Percentiles rank a stretch among this genome's conserved stretches.
Conservation (phyloP, 148 eudicot genomes). For the Chenopodium album region DNA sequence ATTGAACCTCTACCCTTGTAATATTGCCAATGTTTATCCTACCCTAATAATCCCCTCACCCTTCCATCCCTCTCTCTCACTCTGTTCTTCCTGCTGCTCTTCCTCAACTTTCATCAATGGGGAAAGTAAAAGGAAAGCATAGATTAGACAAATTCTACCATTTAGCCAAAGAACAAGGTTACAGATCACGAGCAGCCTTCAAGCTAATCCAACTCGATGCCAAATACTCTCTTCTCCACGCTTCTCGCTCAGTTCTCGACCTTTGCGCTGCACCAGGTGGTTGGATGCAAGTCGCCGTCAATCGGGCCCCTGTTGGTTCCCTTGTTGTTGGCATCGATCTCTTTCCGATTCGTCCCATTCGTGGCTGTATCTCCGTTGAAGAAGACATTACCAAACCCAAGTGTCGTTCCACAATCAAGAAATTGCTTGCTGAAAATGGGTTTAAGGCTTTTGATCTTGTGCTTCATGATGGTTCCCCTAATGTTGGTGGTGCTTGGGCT, state of each 20-base stretch:
- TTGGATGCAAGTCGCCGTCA: conserved; percentile 89
- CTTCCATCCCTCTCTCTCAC: too few species aligned
- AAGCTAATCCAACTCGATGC: conserved; percentile 81
- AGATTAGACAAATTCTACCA: conserved; percentile 79
- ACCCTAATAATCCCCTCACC: not conserved
- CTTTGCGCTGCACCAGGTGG: conserved; percentile 99
- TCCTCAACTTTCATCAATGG: conserved; percentile 31
- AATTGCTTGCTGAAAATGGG: conserved; percentile 53
- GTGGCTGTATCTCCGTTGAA: conserved; percentile 60
- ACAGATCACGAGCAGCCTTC: conserved; percentile 86
- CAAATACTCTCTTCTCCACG: conserved; percentile 64
- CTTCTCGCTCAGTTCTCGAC: conserved; percentile 71
- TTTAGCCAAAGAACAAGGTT: conserved; percentile 86
- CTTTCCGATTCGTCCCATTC: conserved; percentile 70
- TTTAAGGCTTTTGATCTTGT: conserved; percentile 66
- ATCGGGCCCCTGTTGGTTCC: conserved; percentile 69
- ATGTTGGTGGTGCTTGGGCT: conserved; percentile 97
- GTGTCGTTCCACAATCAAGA: conserved; percentile 56
- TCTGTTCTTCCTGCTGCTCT: too few species aligned
- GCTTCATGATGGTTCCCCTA: conserved; percentile 90
- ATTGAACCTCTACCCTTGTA: too few species aligned
- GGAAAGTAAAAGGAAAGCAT: conserved; percentile 84
- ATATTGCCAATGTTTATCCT: too few species aligned
- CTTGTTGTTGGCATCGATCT: conserved; percentile 79
- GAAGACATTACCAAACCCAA: conserved; percentile 77